phyloP scores from a whole-genome alignment of 257 asterid species.

The Echium plantagineum region DNA sequence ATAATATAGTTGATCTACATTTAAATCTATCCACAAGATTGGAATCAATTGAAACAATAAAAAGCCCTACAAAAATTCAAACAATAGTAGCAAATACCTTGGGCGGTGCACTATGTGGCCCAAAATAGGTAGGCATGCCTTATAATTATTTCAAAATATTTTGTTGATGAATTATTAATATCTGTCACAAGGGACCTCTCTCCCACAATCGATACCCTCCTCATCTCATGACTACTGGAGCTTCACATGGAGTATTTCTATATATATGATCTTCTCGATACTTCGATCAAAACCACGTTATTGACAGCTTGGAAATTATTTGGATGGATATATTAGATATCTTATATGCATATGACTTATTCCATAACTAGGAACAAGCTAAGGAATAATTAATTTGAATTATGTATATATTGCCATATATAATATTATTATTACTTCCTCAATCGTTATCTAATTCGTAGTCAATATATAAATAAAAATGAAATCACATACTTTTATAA shows the following conservation, averaged over 20 bases:
- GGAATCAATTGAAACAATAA: background rate
- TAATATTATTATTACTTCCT: too few species aligned
- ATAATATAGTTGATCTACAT: too few species aligned
- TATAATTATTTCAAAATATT: background rate
- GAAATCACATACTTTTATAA: too few species aligned
- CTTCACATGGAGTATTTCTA: background rate
- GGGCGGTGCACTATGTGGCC: conserved; percentile 6
- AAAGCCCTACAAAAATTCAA: background rate
- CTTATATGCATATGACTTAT: background rate
- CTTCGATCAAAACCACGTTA: background rate
- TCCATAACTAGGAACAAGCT: background rate
- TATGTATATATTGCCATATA: too few species aligned
- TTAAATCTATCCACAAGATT: background rate
- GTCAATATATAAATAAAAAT: too few species aligned
- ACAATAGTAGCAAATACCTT: background rate
- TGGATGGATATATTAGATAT: background rate
- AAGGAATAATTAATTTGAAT: background rate
- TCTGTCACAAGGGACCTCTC: background rate
- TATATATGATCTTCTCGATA: background rate
- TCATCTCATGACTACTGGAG: background rate
- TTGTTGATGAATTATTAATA: background rate
- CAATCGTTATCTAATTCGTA: too few species aligned
- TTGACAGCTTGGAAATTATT: background rate
- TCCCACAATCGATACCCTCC: too few species aligned
- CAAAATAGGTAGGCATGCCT: background rate